Evolutionary conservation across 805 yeast species (phyloP), one percentile per base, ranked within the genome.

Genomic region (Sugiyamaella chiloensis): DNA sequence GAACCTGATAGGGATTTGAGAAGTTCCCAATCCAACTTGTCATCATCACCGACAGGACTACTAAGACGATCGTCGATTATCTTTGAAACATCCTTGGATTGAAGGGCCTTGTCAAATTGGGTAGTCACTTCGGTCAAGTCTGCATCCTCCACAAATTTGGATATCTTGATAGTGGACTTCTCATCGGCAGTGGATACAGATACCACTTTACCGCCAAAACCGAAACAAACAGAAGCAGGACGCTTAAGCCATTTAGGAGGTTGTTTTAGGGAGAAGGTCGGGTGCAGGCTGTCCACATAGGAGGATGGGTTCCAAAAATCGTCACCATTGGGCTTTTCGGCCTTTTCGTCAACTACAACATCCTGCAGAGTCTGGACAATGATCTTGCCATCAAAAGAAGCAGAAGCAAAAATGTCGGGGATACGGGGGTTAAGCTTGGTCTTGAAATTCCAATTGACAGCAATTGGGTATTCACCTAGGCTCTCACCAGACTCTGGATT

Each of bases 401-500:
- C 65, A 5, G 65, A 51, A 2, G 70, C 70, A 71, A 93, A 86
- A 43, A 87, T 68, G 53, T 91, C 96, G 2, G 99, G 99, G 24
- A 86, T 78, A 20, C 73, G 65, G 35, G 96, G 96, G 50, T 96
- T 95, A 72, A 90, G 93, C 58, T 77, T 77, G 9, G 96, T 78
- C 68, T 87, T 81, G 70, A 89, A 93, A 11, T 87, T 83, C 99
- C 99, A 93, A 66, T 88, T 90, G 30, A 95, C 85, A 29, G 95
- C 79, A 9, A 95, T 79, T 46, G 98, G 97, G 65, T 87, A 93
- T 61, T 87, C 86, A 4, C 93, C 95, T 54, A 91, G 69, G 60
- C 79, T 76, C 48, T 71, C 71, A 40, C 90, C 95, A 17, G 76
- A 68, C 46, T 79, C 69, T 23, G 97, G 96, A 65, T 93, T 88